Evolutionary conservation across 208 protist species (phyloP).

Genomic region (Trypanosoma caninum): DNA sequence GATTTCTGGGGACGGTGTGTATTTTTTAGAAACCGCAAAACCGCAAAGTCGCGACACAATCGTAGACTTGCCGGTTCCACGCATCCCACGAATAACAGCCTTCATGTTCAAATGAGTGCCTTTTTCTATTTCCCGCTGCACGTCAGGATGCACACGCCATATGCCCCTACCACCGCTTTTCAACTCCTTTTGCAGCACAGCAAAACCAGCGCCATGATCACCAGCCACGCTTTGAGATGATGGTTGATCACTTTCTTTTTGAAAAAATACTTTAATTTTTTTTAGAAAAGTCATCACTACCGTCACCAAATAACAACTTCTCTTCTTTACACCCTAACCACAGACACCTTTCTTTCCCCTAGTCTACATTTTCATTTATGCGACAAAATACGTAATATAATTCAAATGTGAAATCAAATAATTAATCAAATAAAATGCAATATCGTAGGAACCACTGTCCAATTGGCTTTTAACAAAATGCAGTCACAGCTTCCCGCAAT

Average conservation of each 20-base stretch:
- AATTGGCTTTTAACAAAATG: no score
- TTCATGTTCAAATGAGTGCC: slow-evolving; percentile 83
- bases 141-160: slow-evolving; percentile 55
- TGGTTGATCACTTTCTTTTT: background rate
- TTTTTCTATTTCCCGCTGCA: slow-evolving; percentile 57
- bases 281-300: slow-evolving; percentile 17
- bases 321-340: background rate
- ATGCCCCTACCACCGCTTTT: slow-evolving; percentile 32
- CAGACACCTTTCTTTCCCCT: background rate
- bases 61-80: slow-evolving; percentile 61
- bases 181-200: background rate
- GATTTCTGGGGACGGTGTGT: slow-evolving; percentile 58
- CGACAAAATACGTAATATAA: no score
- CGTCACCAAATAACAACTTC: background rate
- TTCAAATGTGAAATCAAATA: no score
- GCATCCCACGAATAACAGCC: slow-evolving; percentile 65
- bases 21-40: slow-evolving; percentile 30
- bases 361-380: no score
- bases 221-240: background rate
- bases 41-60: slow-evolving; percentile 61
- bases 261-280: slow-evolving; percentile 14
- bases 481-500: no score
- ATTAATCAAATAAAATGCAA: no score
- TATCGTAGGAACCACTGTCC: no score
- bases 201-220: background rate